Evolutionary conservation across 2,329 filamentous ascomycete species (phyloP).

Genomic region (Botrytis paeoniae): DNA sequence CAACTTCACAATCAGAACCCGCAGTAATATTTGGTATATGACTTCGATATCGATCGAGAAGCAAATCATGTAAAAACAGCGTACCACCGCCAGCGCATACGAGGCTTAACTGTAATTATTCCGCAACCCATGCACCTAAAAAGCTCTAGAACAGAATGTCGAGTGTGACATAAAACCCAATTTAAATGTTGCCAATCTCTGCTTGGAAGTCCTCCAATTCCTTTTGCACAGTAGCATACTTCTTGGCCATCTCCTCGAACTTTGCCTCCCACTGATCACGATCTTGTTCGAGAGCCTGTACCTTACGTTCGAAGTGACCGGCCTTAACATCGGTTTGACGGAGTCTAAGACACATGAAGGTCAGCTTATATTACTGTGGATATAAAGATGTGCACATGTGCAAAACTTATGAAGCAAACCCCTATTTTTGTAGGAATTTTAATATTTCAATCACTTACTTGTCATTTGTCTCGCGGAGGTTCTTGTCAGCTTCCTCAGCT

Average conservation of each 20-base stretch:
- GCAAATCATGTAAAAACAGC: slow-evolving; percentile 30
- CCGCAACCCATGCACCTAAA: slow-evolving; percentile 25
- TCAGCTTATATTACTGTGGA: slow-evolving; percentile 22
- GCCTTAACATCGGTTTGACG: slow-evolving; percentile 99
- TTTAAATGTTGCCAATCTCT: slow-evolving; percentile 89
- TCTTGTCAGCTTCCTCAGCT: slow-evolving; percentile 94
- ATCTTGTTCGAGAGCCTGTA: slow-evolving; percentile 88
- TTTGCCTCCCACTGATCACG: slow-evolving; percentile 95
- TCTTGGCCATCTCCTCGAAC: slow-evolving; percentile 96
- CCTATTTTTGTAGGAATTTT: background rate
- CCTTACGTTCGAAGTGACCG: slow-evolving; percentile 98
- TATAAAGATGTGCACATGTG: slow-evolving; percentile 10
- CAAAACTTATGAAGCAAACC: slow-evolving; percentile 15
- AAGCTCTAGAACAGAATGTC: slow-evolving; percentile 24
- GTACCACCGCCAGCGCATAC: slow-evolving; percentile 33
- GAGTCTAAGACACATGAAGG: slow-evolving; percentile 59
- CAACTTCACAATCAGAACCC: slow-evolving; percentile 21
- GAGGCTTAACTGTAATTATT: slow-evolving; percentile 32
- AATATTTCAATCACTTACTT: slow-evolving; percentile 64
- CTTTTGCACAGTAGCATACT: slow-evolving; percentile 79
- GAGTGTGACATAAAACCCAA: slow-evolving; percentile 18
- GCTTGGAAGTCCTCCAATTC: slow-evolving; percentile 86
- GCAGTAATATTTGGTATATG: slow-evolving; percentile 26
- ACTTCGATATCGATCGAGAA: slow-evolving; percentile 31
- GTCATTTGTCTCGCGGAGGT: slow-evolving; percentile 93